Evolutionary conservation across 75 land plant genomes (phyloP).

Genomic region (Selaginella tamariscina): DNA sequence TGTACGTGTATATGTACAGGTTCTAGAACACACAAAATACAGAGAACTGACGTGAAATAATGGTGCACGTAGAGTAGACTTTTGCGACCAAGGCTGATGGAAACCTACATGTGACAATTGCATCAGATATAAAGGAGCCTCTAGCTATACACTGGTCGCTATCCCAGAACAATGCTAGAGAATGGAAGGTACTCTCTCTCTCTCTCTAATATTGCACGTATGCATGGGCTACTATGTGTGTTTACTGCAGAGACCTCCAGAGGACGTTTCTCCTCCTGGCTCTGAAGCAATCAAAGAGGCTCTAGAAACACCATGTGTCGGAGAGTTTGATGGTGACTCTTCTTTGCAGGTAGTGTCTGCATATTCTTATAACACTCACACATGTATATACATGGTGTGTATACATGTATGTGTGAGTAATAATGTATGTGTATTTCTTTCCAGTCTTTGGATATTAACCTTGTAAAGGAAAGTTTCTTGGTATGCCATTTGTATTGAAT

Average conservation of each 20-base stretch:
- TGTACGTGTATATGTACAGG: no score
- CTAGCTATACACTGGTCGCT: constrained; percentile 82
- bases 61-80: constrained; percentile 33
- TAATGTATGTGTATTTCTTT: no score
- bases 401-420: no score
- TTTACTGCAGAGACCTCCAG: constrained; percentile 67
- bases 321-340: constrained; percentile 32
- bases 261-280: constrained; percentile 36
- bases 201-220: constrained; percentile 7
- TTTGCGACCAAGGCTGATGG: constrained; percentile 42
- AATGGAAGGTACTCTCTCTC: constrained; percentile 96
- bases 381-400: no score
- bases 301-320: constrained; percentile 45
- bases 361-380: no score
- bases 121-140: constrained; percentile 49
- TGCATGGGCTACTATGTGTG: neutral
- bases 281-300: constrained; percentile 39
- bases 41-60: no score
- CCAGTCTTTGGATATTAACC: constrained; percentile 48
- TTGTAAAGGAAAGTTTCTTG: constrained; percentile 44
- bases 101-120: constrained; percentile 41
- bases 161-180: constrained; percentile 44
- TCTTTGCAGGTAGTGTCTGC: constrained; percentile 38
- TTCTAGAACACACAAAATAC: no score
- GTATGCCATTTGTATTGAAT: constrained; percentile 77